Conservation (phyloP, 2,329 filamentous ascomycete genomes). For the Colletotrichum falcatum region DNA sequence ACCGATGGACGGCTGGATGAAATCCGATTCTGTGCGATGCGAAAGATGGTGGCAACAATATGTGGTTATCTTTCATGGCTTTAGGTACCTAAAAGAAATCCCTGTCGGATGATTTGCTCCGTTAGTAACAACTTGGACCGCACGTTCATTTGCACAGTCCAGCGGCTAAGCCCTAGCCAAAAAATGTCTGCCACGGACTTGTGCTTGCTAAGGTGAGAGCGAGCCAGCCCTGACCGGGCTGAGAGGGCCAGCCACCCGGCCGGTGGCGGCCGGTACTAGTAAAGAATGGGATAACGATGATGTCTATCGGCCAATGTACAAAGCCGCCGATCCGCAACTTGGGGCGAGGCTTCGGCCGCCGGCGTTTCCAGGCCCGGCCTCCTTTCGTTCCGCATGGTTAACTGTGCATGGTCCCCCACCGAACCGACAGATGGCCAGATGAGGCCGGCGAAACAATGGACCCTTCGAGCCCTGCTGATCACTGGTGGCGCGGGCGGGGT, state of each 20-base stretch:
- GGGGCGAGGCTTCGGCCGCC: constrained; percentile 19
- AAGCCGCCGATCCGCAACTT: constrained; percentile 26
- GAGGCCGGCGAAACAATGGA: constrained; percentile 19
- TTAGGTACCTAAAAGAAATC: not conserved
- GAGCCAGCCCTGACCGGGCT: constrained; percentile 26
- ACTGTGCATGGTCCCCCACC: constrained; percentile 9
- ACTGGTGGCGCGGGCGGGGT: constrained; percentile 15
- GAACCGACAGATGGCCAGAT: constrained; percentile 15
- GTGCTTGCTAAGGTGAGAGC: not conserved
- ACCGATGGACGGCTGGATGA: not conserved
- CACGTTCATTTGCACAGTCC: not conserved
- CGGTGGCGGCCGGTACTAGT: constrained; percentile 20
- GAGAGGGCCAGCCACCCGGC: not conserved
- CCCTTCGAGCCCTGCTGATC: constrained; percentile 39
- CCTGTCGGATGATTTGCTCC: constrained; percentile 24
- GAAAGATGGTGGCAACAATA: constrained; percentile 28
- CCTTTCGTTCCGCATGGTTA: not conserved
- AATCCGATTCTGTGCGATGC: constrained; percentile 20
- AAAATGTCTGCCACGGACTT: not conserved
- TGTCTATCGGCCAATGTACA: constrained; percentile 29
- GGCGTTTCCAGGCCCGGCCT: constrained; percentile 1
- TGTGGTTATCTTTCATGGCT: not conserved
- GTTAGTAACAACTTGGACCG: not conserved
- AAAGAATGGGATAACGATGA: constrained; percentile 23
- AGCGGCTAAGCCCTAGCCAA: constrained; percentile 15